Base-by-base conservation (phyloP, 768 basidiomycete genomes). In the Coprinopsis strossmayeri region DNA sequence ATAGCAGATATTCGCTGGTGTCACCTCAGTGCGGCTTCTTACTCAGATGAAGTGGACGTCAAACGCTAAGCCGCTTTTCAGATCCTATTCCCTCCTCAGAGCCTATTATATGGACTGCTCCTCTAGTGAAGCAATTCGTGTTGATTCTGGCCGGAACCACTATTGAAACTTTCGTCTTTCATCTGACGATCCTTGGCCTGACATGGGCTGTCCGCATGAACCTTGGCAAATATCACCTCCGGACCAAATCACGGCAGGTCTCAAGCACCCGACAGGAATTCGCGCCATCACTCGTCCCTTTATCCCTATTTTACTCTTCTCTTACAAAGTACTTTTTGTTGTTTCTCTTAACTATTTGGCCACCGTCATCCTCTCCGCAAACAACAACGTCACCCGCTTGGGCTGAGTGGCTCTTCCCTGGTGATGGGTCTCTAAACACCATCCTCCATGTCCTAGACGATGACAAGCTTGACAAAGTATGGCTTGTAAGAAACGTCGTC, bases 271-370 rank as follows among this genome's bases (percentile, higher is more conserved):
- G 75, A 32, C 69, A 72, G 46, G 78, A 87, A 62, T 87, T 88
- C 60, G 87, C 87, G 55, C 74, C 82, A 46, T 84, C 86, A 0
- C 73, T 89, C 28, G 76, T 92, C 34, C 82, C 90, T 2, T 71
- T 92, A n/a, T 80, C 81, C 11, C 69, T 91, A 3, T 74, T 91
- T 60, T 91, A 91, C 58, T 89, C 89, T 0, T 92, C 89, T 1
- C 64, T 91, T 18, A 88, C 84, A 3, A 92, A 91, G 59, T 74
- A 88, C 15, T 90, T 91, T 59, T 73, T 92, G 3, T 74, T 92
- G n/a, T 81, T 87, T 56, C 72, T 89, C 2, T 73, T 92, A 21
- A 82, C 89, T 1, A 82, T 91, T 50, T 91, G 89, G 89, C 73
- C 76, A 3, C 82, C 85, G 0, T 70, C 73, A 0, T 59, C 67